phyloP scores from a whole-genome alignment of 2,329 filamentous ascomycete species.

The Chaetomium sp. region DNA sequence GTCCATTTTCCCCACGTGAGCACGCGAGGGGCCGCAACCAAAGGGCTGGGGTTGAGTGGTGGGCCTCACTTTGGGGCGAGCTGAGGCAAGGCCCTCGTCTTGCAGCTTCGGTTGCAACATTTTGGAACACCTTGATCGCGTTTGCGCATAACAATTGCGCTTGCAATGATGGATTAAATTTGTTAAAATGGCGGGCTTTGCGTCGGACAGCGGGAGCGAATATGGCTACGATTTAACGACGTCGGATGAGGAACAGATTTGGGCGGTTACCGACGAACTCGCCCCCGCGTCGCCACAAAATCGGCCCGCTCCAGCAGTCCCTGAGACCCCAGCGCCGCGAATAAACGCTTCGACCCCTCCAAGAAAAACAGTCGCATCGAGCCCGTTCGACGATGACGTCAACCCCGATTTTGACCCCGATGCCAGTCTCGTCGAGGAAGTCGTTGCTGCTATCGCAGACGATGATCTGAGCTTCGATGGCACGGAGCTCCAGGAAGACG shows the following conservation, averaged over 20 bases:
- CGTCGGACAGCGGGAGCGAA: conserved; percentile 39
- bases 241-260: conserved; percentile 51
- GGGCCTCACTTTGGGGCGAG: background rate
- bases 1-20: conserved; percentile 16
- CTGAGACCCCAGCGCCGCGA: conserved; percentile 4
- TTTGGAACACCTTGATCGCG: background rate
- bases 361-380: conserved; percentile 2
- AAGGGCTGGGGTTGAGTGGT: background rate
- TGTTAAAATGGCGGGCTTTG: conserved; percentile 29
- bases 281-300: conserved; percentile 22
- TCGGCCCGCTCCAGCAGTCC: conserved; percentile 1
- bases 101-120: background rate
- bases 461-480: conserved; percentile 33
- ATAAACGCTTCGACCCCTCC: background rate
- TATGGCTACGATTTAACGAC: conserved; percentile 52
- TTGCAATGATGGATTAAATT: conserved; percentile 9
- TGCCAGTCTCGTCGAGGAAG: conserved; percentile 17
- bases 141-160: background rate
- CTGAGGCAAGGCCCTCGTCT: background rate
- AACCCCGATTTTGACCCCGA: conserved; percentile 8
- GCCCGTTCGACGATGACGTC: conserved; percentile 1
- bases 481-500: conserved; percentile 28
- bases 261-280: conserved; percentile 32
- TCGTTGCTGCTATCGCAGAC: conserved; percentile 28
- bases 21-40: conserved; percentile 12